A percentile compares a stretch with the other conserved stretches of the same genome.
phyloP scores from a whole-genome alignment of 164 flowering plant species.

The Kingdonia uniflora region DNA sequence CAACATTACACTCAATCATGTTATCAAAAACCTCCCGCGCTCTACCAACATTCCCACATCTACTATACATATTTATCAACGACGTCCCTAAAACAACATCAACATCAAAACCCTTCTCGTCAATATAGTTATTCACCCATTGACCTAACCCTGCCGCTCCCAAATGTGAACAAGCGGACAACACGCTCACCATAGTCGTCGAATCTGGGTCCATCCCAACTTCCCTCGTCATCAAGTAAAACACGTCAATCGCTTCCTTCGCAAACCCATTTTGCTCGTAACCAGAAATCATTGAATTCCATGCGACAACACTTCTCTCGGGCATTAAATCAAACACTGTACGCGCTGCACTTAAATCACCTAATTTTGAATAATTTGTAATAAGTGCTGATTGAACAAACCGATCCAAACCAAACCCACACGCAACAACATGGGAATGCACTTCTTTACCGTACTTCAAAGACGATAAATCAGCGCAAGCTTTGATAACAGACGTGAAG shows the following conservation, averaged over 20 bases:
- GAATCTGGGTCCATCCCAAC: slow-evolving; percentile 40
- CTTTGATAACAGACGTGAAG: slow-evolving; percentile 48
- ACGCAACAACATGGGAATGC: slow-evolving; percentile 40
- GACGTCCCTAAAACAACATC: slow-evolving; percentile 49
- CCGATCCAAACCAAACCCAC: slow-evolving; percentile 43
- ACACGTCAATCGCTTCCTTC: slow-evolving; percentile 41
- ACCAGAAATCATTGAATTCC: slow-evolving; percentile 75
- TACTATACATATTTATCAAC: slow-evolving; percentile 56
- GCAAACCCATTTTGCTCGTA: slow-evolving; percentile 60
- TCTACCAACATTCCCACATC: slow-evolving; percentile 49
- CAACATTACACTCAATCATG: slow-evolving; percentile 46
- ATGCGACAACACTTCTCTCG: slow-evolving; percentile 39
- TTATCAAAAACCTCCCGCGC: slow-evolving; percentile 50
- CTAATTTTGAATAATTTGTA: slow-evolving; percentile 38
- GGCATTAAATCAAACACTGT: slow-evolving; percentile 64
- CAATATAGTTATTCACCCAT: slow-evolving; percentile 40
- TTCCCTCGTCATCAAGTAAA: slow-evolving; percentile 33
- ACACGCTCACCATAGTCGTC: slow-evolving; percentile 45
- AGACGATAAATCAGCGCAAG: slow-evolving; percentile 37
- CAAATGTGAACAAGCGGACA: slow-evolving; percentile 60
- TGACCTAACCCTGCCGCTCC: slow-evolving; percentile 50
- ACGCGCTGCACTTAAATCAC: slow-evolving; percentile 36
- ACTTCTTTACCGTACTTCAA: slow-evolving; percentile 26
- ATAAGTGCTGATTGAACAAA: slow-evolving; percentile 54
- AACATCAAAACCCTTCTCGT: slow-evolving; percentile 22